Percentiles rank a stretch among this genome's conserved stretches.
phyloP scores from a whole-genome alignment of 2,329 filamentous ascomycete species.

The Zymoseptoria tritici region DNA sequence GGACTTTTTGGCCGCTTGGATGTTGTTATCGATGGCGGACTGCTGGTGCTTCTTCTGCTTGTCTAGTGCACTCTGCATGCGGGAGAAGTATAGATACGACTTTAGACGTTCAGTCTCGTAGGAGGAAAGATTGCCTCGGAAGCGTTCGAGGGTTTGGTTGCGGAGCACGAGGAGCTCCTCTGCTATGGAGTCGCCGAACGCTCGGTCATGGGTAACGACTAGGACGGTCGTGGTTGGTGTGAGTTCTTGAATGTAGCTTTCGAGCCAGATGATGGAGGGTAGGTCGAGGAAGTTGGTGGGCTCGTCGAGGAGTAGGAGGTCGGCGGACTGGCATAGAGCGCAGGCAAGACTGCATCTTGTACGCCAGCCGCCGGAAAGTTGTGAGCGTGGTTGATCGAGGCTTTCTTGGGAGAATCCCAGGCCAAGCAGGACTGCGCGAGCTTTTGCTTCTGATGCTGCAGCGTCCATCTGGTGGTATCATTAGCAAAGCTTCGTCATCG shows the following conservation, averaged over 20 bases:
- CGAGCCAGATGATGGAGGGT: conserved; percentile 76
- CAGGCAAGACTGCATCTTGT: conserved; percentile 39
- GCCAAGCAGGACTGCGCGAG: conserved; percentile 58
- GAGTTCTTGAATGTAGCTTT: conserved; percentile 57
- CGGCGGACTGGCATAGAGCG: conserved; percentile 62
- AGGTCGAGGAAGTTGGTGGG: conserved; percentile 83
- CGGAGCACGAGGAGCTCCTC: conserved; percentile 68
- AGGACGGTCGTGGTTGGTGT: conserved; percentile 58
- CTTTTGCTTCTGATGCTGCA: conserved; percentile 47
- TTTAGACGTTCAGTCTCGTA: conserved; percentile 58
- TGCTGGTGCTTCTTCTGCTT: conserved; percentile 75
- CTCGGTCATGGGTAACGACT: conserved; percentile 76
- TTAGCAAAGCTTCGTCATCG: conserved; percentile 1
- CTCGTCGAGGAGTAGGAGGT: conserved; percentile 76
- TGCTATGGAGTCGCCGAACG: conserved; percentile 69
- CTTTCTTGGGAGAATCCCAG: conserved; percentile 62
- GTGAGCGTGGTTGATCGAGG: conserved; percentile 53
- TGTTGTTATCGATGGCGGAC: conserved; percentile 65
- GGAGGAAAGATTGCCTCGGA: conserved; percentile 64
- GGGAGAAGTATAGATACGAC: conserved; percentile 47
- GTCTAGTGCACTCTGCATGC: conserved; percentile 76
- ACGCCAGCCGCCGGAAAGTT: conserved; percentile 60
- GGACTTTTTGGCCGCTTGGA: conserved; percentile 66
- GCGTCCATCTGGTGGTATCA: conserved; percentile 12
- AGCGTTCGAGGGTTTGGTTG: conserved; percentile 63